A percentile compares a stretch with the other conserved stretches of the same genome.
Conservation (phyloP, 768 basidiomycete species). For the Hemileccinum rubropunctum region DNA sequence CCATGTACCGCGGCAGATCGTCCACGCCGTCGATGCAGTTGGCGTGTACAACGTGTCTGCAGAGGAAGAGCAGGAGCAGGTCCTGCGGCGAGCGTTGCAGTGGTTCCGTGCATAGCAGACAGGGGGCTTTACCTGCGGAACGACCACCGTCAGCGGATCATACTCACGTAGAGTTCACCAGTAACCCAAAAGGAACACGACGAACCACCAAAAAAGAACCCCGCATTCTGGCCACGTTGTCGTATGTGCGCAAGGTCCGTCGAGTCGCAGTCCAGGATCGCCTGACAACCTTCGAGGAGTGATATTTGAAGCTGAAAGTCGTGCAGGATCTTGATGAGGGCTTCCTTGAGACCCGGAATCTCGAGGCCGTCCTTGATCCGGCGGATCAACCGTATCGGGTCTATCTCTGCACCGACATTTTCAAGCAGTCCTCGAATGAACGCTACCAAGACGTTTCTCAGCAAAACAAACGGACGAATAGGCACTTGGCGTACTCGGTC, state of each 20-base stretch:
- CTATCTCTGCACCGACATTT: conserved; percentile 94
- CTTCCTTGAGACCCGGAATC: conserved; percentile 92
- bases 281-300: conserved; percentile 87
- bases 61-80: conserved; percentile 75
- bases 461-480: not conserved
- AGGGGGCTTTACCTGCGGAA: conserved; percentile 54
- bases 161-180: no score
- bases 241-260: conserved; percentile 64
- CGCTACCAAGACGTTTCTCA: conserved; percentile 38
- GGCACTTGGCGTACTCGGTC: conserved; percentile 59
- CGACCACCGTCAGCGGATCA: not conserved
- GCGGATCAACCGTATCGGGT: conserved; percentile 90
- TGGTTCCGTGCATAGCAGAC: conserved; percentile 63
- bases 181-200: conserved; percentile 2
- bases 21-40: conserved; percentile 69
- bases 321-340: conserved; percentile 94
- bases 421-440: conserved; percentile 95
- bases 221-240: conserved; percentile 73
- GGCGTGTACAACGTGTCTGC: conserved; percentile 85
- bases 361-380: conserved; percentile 95
- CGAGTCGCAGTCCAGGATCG: conserved; percentile 82
- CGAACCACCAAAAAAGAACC: conserved; percentile 75
- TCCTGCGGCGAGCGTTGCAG: conserved; percentile 58
- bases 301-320: conserved; percentile 95
- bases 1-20: conserved; percentile 58